Evolutionary conservation across 108 stramenopile species (phyloP), one percentile per base, ranked within the genome.

Genomic region (Pseudonitzschia multistriata): DNA sequence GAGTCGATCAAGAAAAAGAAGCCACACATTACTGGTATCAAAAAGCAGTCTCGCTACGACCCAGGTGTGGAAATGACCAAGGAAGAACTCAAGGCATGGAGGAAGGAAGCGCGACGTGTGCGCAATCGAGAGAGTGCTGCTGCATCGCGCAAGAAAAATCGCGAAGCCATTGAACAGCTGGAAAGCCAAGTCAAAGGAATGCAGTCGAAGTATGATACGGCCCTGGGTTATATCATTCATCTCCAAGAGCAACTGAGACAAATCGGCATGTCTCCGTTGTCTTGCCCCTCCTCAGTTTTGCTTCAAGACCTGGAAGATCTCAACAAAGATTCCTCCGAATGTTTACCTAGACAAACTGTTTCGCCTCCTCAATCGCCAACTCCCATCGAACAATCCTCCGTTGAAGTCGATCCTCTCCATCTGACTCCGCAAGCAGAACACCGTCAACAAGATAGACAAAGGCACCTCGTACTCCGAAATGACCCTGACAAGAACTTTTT

Each of bases 71-170:
- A 71, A 47, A 87, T 91, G 90, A 78, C 86, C 0, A 70, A 67
- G n/a, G 88, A 80, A 0, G 83, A 89, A 62, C 77, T 89, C 28
- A 74, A 78, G 48, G 79, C 66, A 42, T 91, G 90, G 90, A 77
- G 90, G 5, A 89, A 89, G 77, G 86, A 91, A 66, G 85, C 86
- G 36, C 84, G 90, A 5, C 84, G 88, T 5, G 86, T 87, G 28
- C 86, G 90, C 42, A 91, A 91, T 67, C 80, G 90, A 0, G 84
- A 87, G 49, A 79, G 76, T 49, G 90, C 90, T 33, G 90, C 90
- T 25, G 88, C 70, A 3, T 87, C 86, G 14, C 69, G 90, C 24
- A 64, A 73, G 49, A 77, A 81, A 64, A 91, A 86, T 7, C 84
- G 85, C 19, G 66, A 73, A 39, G 78, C 84, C 28, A 85, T 91